Evolutionary conservation across 345 rosid species (phyloP), one percentile per base, ranked within the genome.

Genomic region (Pelargonium nanum): DNA sequence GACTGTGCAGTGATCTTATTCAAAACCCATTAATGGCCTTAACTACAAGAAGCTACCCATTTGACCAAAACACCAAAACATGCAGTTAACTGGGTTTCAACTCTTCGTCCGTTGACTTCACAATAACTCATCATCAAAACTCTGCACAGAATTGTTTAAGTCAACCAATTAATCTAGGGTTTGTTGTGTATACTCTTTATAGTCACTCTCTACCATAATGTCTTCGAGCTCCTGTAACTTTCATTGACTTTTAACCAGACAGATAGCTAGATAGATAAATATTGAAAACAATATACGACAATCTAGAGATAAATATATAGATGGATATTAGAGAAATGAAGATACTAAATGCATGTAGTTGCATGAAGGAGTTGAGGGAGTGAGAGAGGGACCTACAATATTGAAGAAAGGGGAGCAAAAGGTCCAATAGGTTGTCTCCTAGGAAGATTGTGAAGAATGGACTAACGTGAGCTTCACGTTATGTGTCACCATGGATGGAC

Each of bases 391-490:
- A 0, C 83, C 83, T 48, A 72, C 76, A 61, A 19, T 23, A 70
- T 60, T 65, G 63, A 63, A 73, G 53, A 40, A 67, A 56, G 69
- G 75, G 70, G 45, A 67, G 73, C 72, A 78, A 66, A 68, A 24
- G 63, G 70, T 26, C 70, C 56, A 59, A 66, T 70, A 55, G 30
- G 16, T 23, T 76, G 77, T 78, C 83, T 78, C 83, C 75, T 72
- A 61, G 72, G 79, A 71, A 69, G 76, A 66, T 63, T 77, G 82
- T 71, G 79, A 71, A 69, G 76, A 66, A 65, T 77, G 82, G 83
- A 76, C 65, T 63, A 76, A 72, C 81, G 76, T 72, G 86, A 74
- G 65, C 70, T 45, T 76, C 86, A 79, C 66, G 83, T 75, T 77
- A 69, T 57, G 32, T 82, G 86, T 75, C 78, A 74, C 68, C 65